A percentile compares a stretch with the other conserved stretches of the same genome.
phyloP scores from a whole-genome alignment of 192 early-diverging fungal genomes.

The Gryganskiella cystojenkinii region DNA sequence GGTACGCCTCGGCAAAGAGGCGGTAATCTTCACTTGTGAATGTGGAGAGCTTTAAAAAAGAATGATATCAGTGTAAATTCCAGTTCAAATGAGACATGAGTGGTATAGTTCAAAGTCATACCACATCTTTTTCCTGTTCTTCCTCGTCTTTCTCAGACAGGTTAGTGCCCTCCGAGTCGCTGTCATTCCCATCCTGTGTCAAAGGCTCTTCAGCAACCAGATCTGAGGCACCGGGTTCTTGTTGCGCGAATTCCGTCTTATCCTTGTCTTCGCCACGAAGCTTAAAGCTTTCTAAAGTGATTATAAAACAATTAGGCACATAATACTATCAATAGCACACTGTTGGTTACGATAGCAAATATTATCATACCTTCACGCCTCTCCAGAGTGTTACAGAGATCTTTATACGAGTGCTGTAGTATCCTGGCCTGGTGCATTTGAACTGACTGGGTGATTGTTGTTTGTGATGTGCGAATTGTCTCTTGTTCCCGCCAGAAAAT shows the following conservation, averaged over 20 bases:
- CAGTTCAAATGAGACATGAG: too few relatives aligned
- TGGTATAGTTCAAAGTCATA: too few relatives aligned
- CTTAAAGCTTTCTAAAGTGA: conserved; percentile 5
- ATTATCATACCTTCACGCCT: too few relatives aligned
- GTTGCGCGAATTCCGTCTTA: conserved; percentile 2
- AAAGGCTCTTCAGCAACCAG: neutral
- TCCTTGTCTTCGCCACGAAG: conserved; percentile 10
- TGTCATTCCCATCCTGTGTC: conserved; percentile 6
- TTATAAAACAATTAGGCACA: too few relatives aligned
- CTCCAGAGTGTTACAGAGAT: too few relatives aligned
- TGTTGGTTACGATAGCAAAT: too few relatives aligned
- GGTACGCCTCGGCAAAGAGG: conserved; percentile 3
- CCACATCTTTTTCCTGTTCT: conserved; percentile 13
- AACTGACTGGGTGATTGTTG: neutral
- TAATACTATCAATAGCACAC: too few relatives aligned
- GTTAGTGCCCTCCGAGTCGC: conserved; percentile 6
- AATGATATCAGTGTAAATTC: too few relatives aligned
- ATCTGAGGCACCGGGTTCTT: conserved; percentile 17
- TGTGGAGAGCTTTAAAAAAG: too few relatives aligned
- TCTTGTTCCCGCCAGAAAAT: neutral
- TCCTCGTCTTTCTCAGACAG: conserved; percentile 16
- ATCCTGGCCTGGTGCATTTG: conserved; percentile 13
- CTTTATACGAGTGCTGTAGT: conserved; percentile 8
- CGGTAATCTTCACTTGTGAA: conserved; percentile 9
- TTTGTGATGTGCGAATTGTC: neutral